Evolutionary conservation across 805 yeast genomes (phyloP), one percentile per base, ranked within the genome.

Genomic region (Pichia exigua): DNA sequence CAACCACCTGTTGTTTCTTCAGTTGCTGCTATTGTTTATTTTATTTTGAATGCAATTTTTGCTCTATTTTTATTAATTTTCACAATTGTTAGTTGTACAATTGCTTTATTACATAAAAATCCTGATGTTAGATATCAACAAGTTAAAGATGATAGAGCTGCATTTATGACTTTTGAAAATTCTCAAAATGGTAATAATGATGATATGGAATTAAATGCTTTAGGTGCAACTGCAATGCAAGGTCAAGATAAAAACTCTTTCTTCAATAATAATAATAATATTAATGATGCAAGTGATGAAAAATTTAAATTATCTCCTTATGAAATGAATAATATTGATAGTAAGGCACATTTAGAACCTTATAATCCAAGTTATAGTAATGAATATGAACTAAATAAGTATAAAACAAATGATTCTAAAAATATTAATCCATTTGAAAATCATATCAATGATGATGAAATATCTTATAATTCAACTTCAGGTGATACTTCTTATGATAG

Each of bases 71-170:
- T 92, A 62, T 72, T 94, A 65, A 72, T 94, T 46, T 84, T 91
- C 75, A 90, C 96, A 45, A 82, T 94, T 60, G 81, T 90, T 40
- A 87, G 96, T 1, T 91, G 98, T 72, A 73, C 83, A 7, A 73
- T 89, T 68, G 96, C 97, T 0, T 68, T 94, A 61, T 59, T 91
- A 32, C 84, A 86, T 67, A 89, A 86, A 74, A 90, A 94, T 67
- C 98, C 99, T 49, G 99, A 94, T 69, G 81, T 92, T 11, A 79
- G 96, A 60, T 94, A 94, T 72, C 92, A 89, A 71, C 98, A 97
- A 55, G 86, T 92, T 85, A 86, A 85, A 61, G 99, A 94, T 68
- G 99, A 94, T 65, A 81, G 99, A 65, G 94, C 87, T 48, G 87
- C 97, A n/a, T 94, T 94, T 67, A 87, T 94, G 64, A 91, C 91